phyloP scores from a whole-genome alignment of 83 land plant genomes.

The Picea engelmannii region DNA sequence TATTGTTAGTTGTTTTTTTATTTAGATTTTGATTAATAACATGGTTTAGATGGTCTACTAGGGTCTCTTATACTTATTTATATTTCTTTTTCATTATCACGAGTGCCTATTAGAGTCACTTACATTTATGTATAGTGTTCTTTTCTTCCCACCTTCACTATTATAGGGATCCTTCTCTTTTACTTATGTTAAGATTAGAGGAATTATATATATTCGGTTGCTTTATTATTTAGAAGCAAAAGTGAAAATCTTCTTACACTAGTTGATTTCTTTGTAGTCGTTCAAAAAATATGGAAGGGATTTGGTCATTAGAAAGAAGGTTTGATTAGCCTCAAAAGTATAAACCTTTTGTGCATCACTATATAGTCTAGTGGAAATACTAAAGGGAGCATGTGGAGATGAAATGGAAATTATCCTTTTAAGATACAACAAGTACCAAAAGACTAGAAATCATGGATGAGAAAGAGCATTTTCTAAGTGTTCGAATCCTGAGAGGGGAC shows the following conservation, averaged over 20 bases:
- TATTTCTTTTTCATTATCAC: no score
- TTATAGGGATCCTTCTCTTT: no score
- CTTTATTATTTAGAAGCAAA: neutral
- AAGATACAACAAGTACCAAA: conserved; percentile 75
- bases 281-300: no score
- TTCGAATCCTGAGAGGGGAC: conserved; percentile 65
- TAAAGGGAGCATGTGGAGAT: conserved; percentile 58
- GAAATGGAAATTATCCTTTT: conserved; percentile 59
- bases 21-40: no score
- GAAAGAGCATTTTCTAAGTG: conserved; percentile 54
- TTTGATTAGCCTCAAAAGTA: conserved; percentile 80
- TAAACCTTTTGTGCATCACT: conserved; percentile 66
- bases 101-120: no score
- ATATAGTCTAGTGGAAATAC: conserved; percentile 47
- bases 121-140: no score
- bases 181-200: no score
- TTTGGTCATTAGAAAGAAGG: conserved; percentile 71
- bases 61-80: no score
- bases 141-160: no score
- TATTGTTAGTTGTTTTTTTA: no score
- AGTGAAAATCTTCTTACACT: neutral
- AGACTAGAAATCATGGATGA: conserved; percentile 69
- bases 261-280: neutral
- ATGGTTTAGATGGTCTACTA: no score
- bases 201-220: neutral